These are phyloP conservation scores for Phytomonas francai DNA, from an alignment of 208 protist species.

Conservation along the genomic window DNA sequence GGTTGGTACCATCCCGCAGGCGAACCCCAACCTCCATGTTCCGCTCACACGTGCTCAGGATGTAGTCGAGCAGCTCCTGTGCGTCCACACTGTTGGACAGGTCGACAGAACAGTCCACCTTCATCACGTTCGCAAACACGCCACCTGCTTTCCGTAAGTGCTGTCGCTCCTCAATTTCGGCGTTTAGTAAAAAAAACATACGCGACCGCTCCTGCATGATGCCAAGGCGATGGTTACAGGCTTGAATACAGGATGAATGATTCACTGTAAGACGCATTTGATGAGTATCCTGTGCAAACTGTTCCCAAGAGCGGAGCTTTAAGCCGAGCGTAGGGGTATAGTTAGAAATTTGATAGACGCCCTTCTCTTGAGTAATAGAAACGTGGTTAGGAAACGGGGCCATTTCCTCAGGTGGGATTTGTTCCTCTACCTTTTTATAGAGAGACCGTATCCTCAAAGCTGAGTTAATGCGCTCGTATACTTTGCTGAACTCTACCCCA, in stretches of 20 bases:
- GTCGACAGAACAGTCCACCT: slow-evolving; percentile 79
- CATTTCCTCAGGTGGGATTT: slow-evolving; percentile 14
- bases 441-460: slow-evolving; percentile 53
- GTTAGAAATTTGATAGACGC: slow-evolving; percentile 63
- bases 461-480: slow-evolving; percentile 76
- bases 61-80: slow-evolving; percentile 74
- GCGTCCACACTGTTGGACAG: slow-evolving; percentile 63
- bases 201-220: slow-evolving; percentile 90
- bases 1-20: slow-evolving; percentile 44
- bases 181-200: slow-evolving; percentile 89
- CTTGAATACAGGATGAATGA: slow-evolving; percentile 60
- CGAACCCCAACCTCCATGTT: slow-evolving; percentile 41
- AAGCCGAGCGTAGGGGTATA: slow-evolving; percentile 28
- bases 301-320: slow-evolving; percentile 37
- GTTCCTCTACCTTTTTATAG: slow-evolving; percentile 32
- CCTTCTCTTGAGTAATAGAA: slow-evolving; percentile 42
- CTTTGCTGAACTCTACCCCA: slow-evolving; percentile 78
- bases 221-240: slow-evolving; percentile 80
- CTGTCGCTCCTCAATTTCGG: slow-evolving; percentile 78
- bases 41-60: slow-evolving; percentile 62
- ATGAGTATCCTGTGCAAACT: slow-evolving; percentile 69
- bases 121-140: slow-evolving; percentile 72
- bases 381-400: slow-evolving; percentile 22
- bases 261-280: slow-evolving; percentile 62
- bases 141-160: slow-evolving; percentile 72